These are phyloP conservation scores for Cymbidium sinense DNA, from an alignment of 106 monocot species.

Conservation along the genomic window DNA sequence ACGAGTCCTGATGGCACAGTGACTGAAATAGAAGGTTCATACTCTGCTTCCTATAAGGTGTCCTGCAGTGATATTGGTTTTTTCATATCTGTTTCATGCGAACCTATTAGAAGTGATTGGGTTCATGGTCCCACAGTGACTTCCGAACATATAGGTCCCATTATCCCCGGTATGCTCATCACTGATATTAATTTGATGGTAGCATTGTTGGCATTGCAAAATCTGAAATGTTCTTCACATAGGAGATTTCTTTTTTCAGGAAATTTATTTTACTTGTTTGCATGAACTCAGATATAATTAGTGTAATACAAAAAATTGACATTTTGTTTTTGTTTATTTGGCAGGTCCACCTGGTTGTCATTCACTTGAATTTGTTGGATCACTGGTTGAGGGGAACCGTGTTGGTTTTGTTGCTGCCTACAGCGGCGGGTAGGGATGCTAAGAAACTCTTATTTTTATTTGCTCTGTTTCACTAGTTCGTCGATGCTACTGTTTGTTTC, in stretches of 20 bases:
- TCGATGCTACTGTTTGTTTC: background rate
- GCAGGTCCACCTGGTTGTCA: constrained; percentile 71
- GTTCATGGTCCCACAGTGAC: constrained; percentile 59
- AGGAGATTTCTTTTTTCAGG: background rate
- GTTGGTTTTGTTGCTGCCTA: constrained; percentile 63
- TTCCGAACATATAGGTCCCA: constrained; percentile 77
- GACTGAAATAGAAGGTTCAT: constrained; percentile 67
- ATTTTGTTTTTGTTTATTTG: background rate
- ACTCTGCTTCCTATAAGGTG: constrained; percentile 45
- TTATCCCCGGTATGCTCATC: constrained; percentile 64
- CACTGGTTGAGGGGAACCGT: constrained; percentile 63
- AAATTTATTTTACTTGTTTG: background rate
- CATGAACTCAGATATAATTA: background rate
- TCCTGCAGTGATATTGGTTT: constrained; percentile 71
- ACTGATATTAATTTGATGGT: background rate
- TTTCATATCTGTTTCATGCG: constrained; percentile 77
- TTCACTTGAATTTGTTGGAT: constrained; percentile 68
- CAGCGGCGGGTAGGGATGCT: constrained; percentile 57
- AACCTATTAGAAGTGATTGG: constrained; percentile 83
- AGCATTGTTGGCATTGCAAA: background rate
- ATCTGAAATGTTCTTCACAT: background rate
- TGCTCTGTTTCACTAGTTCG: background rate
- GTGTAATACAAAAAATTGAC: background rate
- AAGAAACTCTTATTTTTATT: constrained; percentile 6
- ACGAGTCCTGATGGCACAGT: constrained; percentile 54